phyloP scores from a whole-genome alignment of 2,329 filamentous ascomycete genomes.

The Aspergillus sp. region DNA sequence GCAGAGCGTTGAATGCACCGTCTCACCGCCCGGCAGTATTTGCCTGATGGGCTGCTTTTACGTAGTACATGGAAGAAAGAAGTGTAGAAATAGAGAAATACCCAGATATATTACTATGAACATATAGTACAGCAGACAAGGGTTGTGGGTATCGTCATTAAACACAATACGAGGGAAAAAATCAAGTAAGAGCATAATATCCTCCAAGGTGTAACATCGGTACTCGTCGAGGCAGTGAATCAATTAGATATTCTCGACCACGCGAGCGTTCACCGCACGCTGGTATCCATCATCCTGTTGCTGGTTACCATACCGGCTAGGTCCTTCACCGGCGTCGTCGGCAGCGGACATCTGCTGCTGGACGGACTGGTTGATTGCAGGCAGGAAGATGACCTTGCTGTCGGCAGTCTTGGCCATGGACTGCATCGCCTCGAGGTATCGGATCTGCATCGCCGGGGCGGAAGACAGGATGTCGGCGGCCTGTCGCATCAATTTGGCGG shows the following conservation, averaged over 20 bases:
- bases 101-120: no score
- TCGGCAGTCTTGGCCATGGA: slow-evolving; percentile 93
- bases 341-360: slow-evolving; percentile 42
- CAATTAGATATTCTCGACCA: slow-evolving; percentile 75
- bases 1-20: no score
- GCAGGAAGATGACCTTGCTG: slow-evolving; percentile 77
- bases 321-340: slow-evolving; percentile 47
- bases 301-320: slow-evolving; percentile 39
- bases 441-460: slow-evolving; percentile 95
- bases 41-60: no score
- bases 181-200: slow-evolving; percentile 10
- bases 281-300: slow-evolving; percentile 56
- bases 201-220: no score
- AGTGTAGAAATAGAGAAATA: no score
- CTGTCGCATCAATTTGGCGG: slow-evolving; percentile 73
- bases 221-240: background rate
- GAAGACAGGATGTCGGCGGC: slow-evolving; percentile 87
- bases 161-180: slow-evolving; percentile 4
- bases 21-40: no score
- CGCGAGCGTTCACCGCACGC: slow-evolving; percentile 67
- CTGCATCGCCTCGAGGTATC: slow-evolving; percentile 98
- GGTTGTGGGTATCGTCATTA: no score
- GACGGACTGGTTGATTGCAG: slow-evolving; percentile 52
- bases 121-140: no score
- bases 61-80: no score